Evolutionary conservation across 2,329 filamentous ascomycete species (phyloP).

Genomic region (Periconia sp.): DNA sequence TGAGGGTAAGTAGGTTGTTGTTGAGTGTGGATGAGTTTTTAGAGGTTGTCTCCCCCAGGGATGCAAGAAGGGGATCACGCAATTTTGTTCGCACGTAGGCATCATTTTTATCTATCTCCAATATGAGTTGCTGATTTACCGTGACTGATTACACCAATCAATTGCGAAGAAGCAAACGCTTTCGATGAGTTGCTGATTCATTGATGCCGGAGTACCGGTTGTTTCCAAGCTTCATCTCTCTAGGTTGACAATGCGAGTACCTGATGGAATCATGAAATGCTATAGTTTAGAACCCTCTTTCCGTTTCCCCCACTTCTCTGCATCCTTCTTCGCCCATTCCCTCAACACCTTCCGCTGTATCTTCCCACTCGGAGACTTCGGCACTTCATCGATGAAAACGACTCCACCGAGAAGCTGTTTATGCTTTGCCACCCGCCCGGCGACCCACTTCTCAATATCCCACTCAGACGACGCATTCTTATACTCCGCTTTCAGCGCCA

Average conservation of each 20-base stretch:
- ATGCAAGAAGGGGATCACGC: no score
- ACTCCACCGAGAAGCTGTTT: constrained; percentile 45
- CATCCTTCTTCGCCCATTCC: constrained; percentile 35
- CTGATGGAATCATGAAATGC: background rate
- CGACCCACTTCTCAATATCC: constrained; percentile 42
- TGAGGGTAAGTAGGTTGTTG: background rate
- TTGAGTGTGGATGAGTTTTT: background rate
- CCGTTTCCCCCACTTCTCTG: constrained; percentile 13
- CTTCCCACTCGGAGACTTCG: constrained; percentile 37
- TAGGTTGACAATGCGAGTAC: no score
- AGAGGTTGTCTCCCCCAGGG: no score
- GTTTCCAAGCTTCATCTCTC: no score
- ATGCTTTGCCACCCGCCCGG: constrained; percentile 43
- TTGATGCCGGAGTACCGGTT: no score
- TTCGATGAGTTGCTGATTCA: no score
- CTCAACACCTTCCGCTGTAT: constrained; percentile 35
- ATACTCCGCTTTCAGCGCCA: constrained; percentile 30
- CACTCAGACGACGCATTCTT: constrained; percentile 31
- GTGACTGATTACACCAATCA: no score
- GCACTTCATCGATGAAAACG: constrained; percentile 36
- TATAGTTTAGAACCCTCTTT: constrained; percentile 25
- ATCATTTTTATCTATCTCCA: no score
- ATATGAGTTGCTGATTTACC: no score
- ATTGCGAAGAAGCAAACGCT: no score
- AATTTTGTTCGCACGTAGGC: no score